Evolutionary conservation across 257 asterid genomes (phyloP), one percentile per base, ranked within the genome.

Genomic region (Orobanche coerulescens): DNA sequence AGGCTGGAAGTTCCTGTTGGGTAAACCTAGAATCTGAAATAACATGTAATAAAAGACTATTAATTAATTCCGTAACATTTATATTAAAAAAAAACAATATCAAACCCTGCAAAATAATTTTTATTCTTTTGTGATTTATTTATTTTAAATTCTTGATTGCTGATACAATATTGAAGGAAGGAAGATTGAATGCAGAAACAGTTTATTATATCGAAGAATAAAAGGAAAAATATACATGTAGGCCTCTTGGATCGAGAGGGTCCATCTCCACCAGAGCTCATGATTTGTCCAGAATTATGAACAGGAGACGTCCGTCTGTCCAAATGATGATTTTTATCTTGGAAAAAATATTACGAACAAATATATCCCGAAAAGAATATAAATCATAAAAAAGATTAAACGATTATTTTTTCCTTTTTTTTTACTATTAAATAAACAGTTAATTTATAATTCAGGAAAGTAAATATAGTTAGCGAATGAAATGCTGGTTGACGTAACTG

Each of bases 1-100:
- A 92, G 52, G 98, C 96, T 5, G 96, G 95, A 67, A 92, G 95
- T 61, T 92, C 98, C 84, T 92, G 96, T 67, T 92, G 98, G 26
- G 94, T 82, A 64, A 92, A 92, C 82, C 75, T 88, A 0, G 96
- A 92, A 92, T 88, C 98, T 92, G 81, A 55, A 50, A 47, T 44
- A 18, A 46, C 1, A 39, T 1, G 5, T 10, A 34, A 14, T 20
- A 22, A 37, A 30, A 36, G 3, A 40, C 2, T 10, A 22, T 8
- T 0, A 10, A 8, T 18, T 5, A 47, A 18, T 47, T 22, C 7
- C 4, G 15, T 43, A 14, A 48, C 26, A 23, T 23, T 0, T 23
- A 23, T 23, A 37, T 25, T 1, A 22, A 58, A 7, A 51, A 44
- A 20, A 6, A 13, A 47, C 26, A 47, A 16, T 14, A 44, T 44